Evolutionary conservation across 441 rosid species (phyloP).

Genomic region (Pelargonium myrrhifolium): DNA sequence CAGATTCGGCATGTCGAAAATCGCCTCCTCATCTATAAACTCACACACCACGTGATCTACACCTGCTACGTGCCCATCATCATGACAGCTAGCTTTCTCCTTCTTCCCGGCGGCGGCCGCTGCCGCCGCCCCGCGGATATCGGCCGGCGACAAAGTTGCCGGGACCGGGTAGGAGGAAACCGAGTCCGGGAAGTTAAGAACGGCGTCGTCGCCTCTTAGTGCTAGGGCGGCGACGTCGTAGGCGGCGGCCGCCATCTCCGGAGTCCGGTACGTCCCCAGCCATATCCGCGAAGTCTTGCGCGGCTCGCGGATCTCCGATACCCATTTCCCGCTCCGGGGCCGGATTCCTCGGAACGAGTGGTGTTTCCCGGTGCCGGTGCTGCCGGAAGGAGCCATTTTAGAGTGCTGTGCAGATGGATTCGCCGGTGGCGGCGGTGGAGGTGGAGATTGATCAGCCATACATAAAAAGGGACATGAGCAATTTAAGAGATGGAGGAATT

Average conservation of each 20-base stretch:
- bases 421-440: too few species aligned
- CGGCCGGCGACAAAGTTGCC: conserved; percentile 44
- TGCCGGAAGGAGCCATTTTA: too few species aligned
- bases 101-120: conserved; percentile 42
- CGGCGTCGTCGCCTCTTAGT: conserved; percentile 54
- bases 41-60: conserved; percentile 22
- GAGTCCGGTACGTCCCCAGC: conserved; percentile 68
- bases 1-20: conserved; percentile 71
- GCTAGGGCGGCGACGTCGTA: conserved; percentile 76
- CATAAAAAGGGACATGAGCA: too few species aligned
- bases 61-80: too few species aligned
- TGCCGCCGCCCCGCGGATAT: conserved; percentile 62
- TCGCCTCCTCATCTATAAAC: conserved; percentile 68
- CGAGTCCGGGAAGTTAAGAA: conserved; percentile 61
- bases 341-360: conserved; percentile 63
- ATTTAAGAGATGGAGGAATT: too few species aligned
- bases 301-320: conserved; percentile 83
- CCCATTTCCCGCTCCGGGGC: conserved; percentile 75
- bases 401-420: too few species aligned
- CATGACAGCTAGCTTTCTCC: conserved; percentile 18
- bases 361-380: conserved; percentile 34
- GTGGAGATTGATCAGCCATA: too few species aligned
- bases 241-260: conserved; percentile 83
- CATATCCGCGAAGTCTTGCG: conserved; percentile 76
- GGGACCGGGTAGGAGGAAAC: conserved; percentile 51